Evolutionary conservation across 352 stramenopile genomes (phyloP), one percentile per base, ranked within the genome.

Genomic region (Phytopythium mirpurense): DNA sequence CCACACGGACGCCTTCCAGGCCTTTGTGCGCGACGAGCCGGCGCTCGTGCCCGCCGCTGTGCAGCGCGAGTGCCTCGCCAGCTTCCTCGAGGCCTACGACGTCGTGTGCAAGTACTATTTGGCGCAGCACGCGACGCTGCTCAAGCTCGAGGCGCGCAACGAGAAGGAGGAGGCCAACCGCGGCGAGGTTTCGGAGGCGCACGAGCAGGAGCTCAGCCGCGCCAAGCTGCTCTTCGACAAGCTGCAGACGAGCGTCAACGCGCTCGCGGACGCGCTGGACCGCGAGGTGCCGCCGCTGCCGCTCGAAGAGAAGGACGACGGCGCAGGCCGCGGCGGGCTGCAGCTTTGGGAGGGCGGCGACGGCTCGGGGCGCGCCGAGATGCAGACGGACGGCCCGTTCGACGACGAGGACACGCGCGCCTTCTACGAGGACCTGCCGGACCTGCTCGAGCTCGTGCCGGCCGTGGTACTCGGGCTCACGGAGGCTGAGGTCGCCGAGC

Each of bases 381-480:
- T 96, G 74, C 64, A 78, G 55, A 65, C 73, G 75, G 64, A 96
- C 67, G 76, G 76, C n/a, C 89, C 95, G 2, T 99, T 98, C 57
- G 95, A 98, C 58, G 95, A 98, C 57, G 93, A 98, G 65, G 94
- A 98, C 50, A 98, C 90, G 34, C 84, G 93, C 3, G 84, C 80
- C 6, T 99, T 99, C 76, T 99, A 99, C 63, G 91, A 97, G 68
- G 95, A 98, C 67, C 64, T 99, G 51, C 96, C 96, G 14, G 92
- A 99, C 64, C 70, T 99, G 29, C 72, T 98, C 10, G 90, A 95
- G 40, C 86, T 96, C 5, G 90, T 98, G 40, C 96, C 96, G 24
- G 88, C 93, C 0, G 92, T 98, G 8, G 88, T 98, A 38, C 77
- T 98, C 12, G 93, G 90, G 10, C 72, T 97, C 5, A 96, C 91